These are phyloP conservation scores for Picea glauca DNA, from an alignment of 75 land plant species.

Conservation along the genomic window DNA sequence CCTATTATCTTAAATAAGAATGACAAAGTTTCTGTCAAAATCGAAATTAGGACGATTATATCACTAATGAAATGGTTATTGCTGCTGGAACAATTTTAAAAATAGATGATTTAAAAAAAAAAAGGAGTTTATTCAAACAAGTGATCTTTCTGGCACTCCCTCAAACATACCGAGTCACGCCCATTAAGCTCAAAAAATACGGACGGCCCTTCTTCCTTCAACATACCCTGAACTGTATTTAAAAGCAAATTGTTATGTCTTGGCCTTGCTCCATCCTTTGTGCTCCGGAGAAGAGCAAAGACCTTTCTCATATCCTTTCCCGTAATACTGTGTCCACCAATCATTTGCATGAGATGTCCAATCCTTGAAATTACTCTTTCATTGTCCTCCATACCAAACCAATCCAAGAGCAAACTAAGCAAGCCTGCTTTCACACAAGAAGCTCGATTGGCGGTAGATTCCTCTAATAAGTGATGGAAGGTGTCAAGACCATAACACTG, in stretches of 20 bases:
- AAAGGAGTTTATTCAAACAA: not conserved
- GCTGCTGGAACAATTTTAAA: no score
- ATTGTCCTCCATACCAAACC: constrained; percentile 69
- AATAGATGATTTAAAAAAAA: no score
- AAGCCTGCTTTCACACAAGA: constrained; percentile 88
- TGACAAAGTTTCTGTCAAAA: no score
- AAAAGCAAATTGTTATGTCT: constrained; percentile 56
- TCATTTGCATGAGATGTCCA: constrained; percentile 66
- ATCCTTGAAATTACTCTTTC: constrained; percentile 56
- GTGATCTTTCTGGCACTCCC: not conserved
- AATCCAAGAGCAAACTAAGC: constrained; percentile 84
- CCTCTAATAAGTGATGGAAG: constrained; percentile 64
- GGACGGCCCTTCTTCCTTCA: constrained; percentile 85
- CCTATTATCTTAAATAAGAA: no score
- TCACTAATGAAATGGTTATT: no score
- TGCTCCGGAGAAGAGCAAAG: constrained; percentile 80
- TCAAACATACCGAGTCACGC: constrained; percentile 62
- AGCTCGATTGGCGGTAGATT: constrained; percentile 82
- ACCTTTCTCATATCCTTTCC: constrained; percentile 96
- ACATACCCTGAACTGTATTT: constrained; percentile 63
- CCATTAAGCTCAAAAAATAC: constrained; percentile 91
- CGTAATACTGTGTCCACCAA: constrained; percentile 94
- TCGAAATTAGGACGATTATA: no score
- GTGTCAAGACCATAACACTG: constrained; percentile 66
- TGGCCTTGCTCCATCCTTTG: constrained; percentile 50